Evolutionary conservation across 225 moss, liverwort and hornwort genomes (phyloP).

Genomic region (Climacium dendroides): DNA sequence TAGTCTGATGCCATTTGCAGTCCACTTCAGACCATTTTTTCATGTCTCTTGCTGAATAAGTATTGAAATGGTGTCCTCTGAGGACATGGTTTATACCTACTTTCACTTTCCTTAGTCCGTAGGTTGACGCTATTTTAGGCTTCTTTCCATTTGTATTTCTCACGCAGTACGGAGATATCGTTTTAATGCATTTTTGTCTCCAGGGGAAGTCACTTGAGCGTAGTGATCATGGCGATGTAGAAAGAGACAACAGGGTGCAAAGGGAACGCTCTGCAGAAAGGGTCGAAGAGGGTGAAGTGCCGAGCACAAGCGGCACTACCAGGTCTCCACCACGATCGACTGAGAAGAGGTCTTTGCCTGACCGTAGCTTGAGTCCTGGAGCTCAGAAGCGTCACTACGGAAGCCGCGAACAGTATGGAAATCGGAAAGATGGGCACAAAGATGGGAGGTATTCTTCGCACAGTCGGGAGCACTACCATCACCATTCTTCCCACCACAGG

Average conservation of each 20-base stretch:
- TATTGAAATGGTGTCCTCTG: neutral
- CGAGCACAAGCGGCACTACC: conserved; percentile 43
- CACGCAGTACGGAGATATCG: neutral
- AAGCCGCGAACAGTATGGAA: conserved; percentile 42
- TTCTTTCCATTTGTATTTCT: neutral
- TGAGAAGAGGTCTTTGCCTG: conserved; percentile 30
- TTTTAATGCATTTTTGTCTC: neutral
- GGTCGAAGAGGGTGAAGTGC: conserved; percentile 50
- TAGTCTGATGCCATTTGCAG: neutral
- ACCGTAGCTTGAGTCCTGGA: conserved; percentile 43
- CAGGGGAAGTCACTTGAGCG: conserved; percentile 40
- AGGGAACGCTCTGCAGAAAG: conserved; percentile 38
- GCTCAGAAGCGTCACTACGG: conserved; percentile 39
- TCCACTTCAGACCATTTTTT: neutral
- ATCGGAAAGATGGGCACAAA: conserved; percentile 39
- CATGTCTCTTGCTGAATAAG: neutral
- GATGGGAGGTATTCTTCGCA: conserved; percentile 35
- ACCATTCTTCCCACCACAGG: conserved; percentile 49
- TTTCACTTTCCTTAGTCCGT: neutral
- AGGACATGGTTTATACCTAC: neutral
- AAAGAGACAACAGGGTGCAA: conserved; percentile 28
- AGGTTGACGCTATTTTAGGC: neutral
- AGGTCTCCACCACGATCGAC: conserved; percentile 47
- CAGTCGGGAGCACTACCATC: conserved; percentile 36
- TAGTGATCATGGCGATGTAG: conserved; percentile 24